Conservation (phyloP, 1,139 yeast genomes). For the Zygosaccharomyces sapae region DNA sequence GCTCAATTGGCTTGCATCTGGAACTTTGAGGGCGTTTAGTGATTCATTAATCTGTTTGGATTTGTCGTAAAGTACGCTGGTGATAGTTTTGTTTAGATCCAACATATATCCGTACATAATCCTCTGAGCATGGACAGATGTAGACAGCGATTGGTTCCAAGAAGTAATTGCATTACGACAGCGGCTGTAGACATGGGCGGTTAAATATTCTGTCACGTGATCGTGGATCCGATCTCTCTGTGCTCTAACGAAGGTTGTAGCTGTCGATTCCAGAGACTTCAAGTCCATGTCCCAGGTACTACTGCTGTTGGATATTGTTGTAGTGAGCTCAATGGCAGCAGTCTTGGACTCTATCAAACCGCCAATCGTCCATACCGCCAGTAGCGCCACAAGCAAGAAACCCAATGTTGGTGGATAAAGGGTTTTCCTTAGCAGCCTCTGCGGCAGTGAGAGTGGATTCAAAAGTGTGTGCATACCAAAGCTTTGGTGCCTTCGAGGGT, state of each 20-base stretch:
- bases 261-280: not conserved
- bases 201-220: constrained; percentile 3
- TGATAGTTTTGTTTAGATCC: constrained; percentile 6
- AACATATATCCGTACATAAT: constrained; percentile 7
- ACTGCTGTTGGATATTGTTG: constrained; percentile 1
- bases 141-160: constrained; percentile 11
- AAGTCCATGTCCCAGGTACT: constrained; percentile 1
- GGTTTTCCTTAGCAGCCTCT: constrained; percentile 12
- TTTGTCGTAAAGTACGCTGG: constrained; percentile 8
- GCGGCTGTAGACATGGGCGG: constrained; percentile 2
- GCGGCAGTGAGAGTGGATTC: constrained; percentile 14
- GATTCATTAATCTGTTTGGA: constrained; percentile 17
- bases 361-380: constrained; percentile 14
- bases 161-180: constrained; percentile 6
- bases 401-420: constrained; percentile 17
- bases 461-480: constrained; percentile 2
- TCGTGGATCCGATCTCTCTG: not conserved
- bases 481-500: not conserved
- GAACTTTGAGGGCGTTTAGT: constrained; percentile 10
- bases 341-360: constrained; percentile 7
- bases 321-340: constrained; percentile 4
- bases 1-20: constrained; percentile 8
- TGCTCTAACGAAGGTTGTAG: constrained; percentile 4
- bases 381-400: constrained; percentile 10
- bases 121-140: constrained; percentile 6